Conservation (phyloP, 192 early-diverging fungal genomes). For the Paraglomus brasilianum region DNA sequence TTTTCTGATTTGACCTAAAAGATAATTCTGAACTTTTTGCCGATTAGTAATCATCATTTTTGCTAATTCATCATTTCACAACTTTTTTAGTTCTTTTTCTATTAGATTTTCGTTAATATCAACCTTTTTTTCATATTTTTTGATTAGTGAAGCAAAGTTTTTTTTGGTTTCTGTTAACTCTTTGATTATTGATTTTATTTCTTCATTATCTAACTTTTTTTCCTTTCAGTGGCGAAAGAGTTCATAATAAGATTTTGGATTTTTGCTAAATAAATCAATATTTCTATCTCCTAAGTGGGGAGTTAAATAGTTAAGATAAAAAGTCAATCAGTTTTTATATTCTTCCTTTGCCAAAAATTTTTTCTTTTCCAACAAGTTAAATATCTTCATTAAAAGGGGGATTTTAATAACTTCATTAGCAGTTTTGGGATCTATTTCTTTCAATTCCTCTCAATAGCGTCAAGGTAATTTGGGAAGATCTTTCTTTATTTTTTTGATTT, state of each 20-base stretch:
- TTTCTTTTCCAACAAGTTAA: neutral
- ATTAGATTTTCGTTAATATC: neutral
- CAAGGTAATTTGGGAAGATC: neutral
- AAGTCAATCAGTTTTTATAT: constrained; percentile 1
- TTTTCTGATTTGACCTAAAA: neutral
- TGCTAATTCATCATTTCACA: neutral
- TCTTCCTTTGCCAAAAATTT: neutral
- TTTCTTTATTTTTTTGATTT: neutral
- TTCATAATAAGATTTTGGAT: neutral
- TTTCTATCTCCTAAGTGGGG: neutral
- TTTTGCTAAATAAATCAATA: constrained; percentile 2
- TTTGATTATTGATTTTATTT: neutral
- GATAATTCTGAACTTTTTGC: neutral
- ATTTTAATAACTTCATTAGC: neutral
- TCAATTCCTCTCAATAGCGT: neutral
- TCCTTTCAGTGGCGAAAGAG: neutral
- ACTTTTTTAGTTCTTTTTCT: constrained; percentile 9
- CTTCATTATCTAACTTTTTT: constrained; percentile 8
- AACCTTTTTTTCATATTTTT: constrained; percentile 1
- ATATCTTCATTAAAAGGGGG: neutral
- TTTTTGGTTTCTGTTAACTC: too few relatives aligned
- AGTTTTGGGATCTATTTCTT: neutral
- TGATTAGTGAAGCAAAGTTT: neutral
- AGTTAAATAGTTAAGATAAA: constrained; percentile 12
- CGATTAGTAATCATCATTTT: neutral